Base-by-base conservation (phyloP, 495 filamentous ascomycete species). In the Neurospora tetrasperma region DNA sequence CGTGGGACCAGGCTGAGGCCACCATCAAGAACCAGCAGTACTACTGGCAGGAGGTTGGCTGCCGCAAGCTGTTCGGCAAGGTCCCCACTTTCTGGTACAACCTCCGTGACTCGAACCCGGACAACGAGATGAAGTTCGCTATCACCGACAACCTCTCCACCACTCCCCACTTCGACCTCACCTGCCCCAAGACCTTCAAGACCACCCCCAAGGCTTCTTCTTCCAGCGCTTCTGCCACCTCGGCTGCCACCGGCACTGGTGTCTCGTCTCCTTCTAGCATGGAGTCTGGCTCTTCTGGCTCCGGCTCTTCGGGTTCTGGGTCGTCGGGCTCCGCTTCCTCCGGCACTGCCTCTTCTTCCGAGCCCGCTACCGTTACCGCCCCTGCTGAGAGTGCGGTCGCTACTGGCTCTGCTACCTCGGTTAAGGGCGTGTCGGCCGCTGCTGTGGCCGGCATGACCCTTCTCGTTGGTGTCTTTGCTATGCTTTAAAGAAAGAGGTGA, bases 31-130 rank as follows among this genome's bases (percentile, higher is more conserved):
- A 93, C 80, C 90, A 91, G 70, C 82, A 91, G 86, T 86, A 83
- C 75, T 94, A 88, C 85, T 94, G 91, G 91, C 82, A 92, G 69
- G 83, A 91, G 76, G 85, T 93, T 69, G 89, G 87, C 70, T 94
- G 91, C 88, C 84, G 81, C 71, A 78, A 79, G 76, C 85, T 92
- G 71, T 89, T 92, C 77, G 88, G 86, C 77, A 85, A 88, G 74
- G 82, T 82, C 79, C 90, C 90, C 80, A 90, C 89, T 71, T 94
- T 88, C 85, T 94, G 87, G 86, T 83, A 82, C 78, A 83, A 81
- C 75, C 81, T 84, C 43, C 78, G 80, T 59, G 84, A 84, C 75
- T 85, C 82, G 71, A 84, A 84, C 80, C 79, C 78, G 27, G 82
- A 80, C 76, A 83, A 84, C 80, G 71, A 78, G 74, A 79, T 80